Evolutionary conservation across 1,139 yeast genomes (phyloP).

Genomic region (Protomyces pachydermus): DNA sequence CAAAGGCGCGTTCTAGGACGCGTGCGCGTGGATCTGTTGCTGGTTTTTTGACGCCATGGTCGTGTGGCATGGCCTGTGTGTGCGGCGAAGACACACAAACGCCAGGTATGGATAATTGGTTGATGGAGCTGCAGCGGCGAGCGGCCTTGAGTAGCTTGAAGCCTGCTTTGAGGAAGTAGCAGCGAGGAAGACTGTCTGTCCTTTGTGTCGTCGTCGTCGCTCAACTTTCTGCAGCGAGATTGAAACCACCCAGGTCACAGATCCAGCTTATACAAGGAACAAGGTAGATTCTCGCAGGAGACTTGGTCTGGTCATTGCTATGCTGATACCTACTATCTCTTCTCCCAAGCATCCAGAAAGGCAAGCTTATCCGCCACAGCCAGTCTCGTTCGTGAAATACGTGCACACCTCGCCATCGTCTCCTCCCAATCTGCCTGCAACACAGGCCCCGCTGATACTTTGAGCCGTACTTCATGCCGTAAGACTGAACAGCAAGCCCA

Average conservation of each 20-base stretch:
- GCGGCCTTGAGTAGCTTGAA: no score
- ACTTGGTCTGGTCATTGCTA: no score
- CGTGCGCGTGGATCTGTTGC: neutral
- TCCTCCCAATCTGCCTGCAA: constrained; percentile 11
- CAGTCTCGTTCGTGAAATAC: constrained; percentile 18
- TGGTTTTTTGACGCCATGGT: neutral
- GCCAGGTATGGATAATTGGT: neutral
- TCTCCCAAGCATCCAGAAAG: constrained; percentile 18
- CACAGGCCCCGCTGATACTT: constrained; percentile 5
- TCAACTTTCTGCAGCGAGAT: no score
- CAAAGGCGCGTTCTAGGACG: neutral
- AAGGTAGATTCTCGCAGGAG: no score
- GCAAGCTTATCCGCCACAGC: constrained; percentile 21
- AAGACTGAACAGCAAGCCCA: constrained; percentile 13
- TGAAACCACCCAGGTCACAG: no score
- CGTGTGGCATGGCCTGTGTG: neutral
- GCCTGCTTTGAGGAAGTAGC: no score
- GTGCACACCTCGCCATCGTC: constrained; percentile 18
- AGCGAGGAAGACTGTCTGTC: no score
- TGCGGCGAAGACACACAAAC: constrained; percentile 11
- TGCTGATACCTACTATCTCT: neutral
- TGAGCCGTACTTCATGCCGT: constrained; percentile 16
- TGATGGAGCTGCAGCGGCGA: no score
- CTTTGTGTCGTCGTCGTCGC: no score
- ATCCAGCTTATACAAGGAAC: no score